Evolutionary conservation across 2,329 filamentous ascomycete species (phyloP), one percentile per base, ranked within the genome.

Genomic region (Hortaea werneckii): DNA sequence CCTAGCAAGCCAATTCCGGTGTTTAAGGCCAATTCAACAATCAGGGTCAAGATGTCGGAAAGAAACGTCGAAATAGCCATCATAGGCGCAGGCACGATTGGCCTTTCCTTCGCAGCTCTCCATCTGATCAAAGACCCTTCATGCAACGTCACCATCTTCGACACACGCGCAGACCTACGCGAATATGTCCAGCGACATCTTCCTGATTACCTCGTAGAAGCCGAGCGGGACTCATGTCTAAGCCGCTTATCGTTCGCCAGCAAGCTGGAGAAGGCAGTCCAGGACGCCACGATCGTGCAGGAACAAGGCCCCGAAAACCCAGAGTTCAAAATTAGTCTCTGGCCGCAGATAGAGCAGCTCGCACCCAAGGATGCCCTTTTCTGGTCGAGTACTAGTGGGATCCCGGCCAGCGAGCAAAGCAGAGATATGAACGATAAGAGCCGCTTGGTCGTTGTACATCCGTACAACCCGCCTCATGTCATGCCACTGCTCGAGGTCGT

Each of bases 401-500:
- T 80, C 28, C 68, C 74, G 0, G 74, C 77, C 0, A 76, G 72
- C 0, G 61, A 60, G 26, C 76, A 80, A 51, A 61, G 60, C 6
- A 47, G 49, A 11, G 51, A 64, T 3, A 72, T 75, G 68, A 53
- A 60, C 20, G 65, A 73, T 28, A 58, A 61, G 42, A 50, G 57
- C n/a, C 62, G 76, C 1, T 56, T 81, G 2, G 50, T 80, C 0
- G 72, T 80, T 1, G 75, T 78, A 4, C 78, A 80, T 56, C 77
- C 78, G 0, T 81, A 76, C 58, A 80, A 80, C 45, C 78, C 75
- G 20, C 78, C 77, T 1, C 76, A 80, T 51, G 69, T 80, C 44
- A 79, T 80, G 74, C 78, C 78, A 0, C 55, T 81, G 1, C 60
- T 80, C 2, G 77, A 81, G 57, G 65, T 80, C 29, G 77, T 80